Conservation (phyloP, 2,329 filamentous ascomycete genomes). For the Akanthomyces dipterigenus region DNA sequence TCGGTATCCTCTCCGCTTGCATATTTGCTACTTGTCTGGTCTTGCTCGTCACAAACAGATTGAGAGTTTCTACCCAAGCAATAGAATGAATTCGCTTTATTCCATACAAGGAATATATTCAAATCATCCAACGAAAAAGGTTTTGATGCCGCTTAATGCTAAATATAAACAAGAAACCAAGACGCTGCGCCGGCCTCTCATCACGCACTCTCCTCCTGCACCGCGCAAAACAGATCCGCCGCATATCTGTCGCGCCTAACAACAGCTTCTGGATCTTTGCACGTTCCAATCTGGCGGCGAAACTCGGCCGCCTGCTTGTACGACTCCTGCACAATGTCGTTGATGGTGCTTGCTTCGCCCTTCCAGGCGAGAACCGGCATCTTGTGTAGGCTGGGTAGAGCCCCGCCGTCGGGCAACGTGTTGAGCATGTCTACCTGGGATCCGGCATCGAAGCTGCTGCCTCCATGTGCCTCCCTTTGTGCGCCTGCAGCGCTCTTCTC, state of each 20-base stretch:
- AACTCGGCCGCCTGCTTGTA: constrained; percentile 52
- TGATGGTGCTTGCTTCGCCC: constrained; percentile 40
- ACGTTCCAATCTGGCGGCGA: constrained; percentile 60
- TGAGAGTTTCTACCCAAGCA: background rate
- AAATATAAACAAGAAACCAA: background rate
- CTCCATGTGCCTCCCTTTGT: constrained; percentile 24
- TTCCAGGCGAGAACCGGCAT: constrained; percentile 59
- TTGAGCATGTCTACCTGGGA: constrained; percentile 41
- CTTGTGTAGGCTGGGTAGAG: constrained; percentile 36
- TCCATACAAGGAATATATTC: background rate
- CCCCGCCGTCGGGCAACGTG: constrained; percentile 37
- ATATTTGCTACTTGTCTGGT: constrained; percentile 62
- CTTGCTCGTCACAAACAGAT: constrained; percentile 42
- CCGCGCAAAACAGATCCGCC: constrained; percentile 59
- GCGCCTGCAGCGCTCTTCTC: constrained; percentile 18
- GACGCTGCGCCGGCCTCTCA: background rate
- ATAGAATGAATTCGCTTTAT: background rate
- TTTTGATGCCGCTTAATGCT: background rate
- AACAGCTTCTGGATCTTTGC: constrained; percentile 32
- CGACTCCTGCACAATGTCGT: constrained; percentile 37
- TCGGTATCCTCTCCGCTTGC: constrained; percentile 52
- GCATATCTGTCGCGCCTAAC: constrained; percentile 31
- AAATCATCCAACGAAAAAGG: background rate
- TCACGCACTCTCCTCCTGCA: constrained; percentile 23
- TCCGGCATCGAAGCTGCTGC: constrained; percentile 33